These are phyloP conservation scores for Santalum album DNA, from an alignment of 164 flowering plant species.

Conservation along the genomic window DNA sequence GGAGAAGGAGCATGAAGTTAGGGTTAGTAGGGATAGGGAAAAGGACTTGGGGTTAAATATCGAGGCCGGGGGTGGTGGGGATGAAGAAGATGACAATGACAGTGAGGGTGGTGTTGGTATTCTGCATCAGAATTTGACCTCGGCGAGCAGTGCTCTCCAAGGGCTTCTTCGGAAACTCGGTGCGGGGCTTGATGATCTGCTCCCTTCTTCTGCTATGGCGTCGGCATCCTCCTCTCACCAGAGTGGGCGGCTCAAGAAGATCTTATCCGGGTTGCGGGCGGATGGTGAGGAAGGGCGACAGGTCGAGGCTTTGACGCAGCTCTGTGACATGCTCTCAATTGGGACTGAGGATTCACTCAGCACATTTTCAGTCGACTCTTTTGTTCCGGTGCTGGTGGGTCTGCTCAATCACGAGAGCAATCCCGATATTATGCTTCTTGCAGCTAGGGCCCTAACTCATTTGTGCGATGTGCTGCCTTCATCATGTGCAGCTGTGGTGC, in stretches of 20 bases:
- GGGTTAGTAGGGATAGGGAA: constrained; percentile 44
- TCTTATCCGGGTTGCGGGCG: constrained; percentile 75
- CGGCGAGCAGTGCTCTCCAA: constrained; percentile 91
- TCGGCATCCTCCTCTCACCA: constrained; percentile 77
- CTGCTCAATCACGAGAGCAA: constrained; percentile 88
- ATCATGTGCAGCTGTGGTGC: constrained; percentile 94
- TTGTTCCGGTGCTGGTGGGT: constrained; percentile 92
- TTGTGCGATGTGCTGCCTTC: constrained; percentile 94
- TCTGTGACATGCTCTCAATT: constrained; percentile 92
- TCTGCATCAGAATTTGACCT: constrained; percentile 70
- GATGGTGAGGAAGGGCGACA: constrained; percentile 97
- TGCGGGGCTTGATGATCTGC: constrained; percentile 86
- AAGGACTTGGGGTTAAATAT: constrained; percentile 45
- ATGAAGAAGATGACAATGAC: constrained; percentile 46
- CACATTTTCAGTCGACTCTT: constrained; percentile 91
- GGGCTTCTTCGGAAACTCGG: constrained; percentile 84
- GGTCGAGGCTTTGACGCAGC: constrained; percentile 89
- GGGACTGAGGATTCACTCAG: constrained; percentile 94
- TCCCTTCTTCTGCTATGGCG: constrained; percentile 59
- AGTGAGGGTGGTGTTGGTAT: constrained; percentile 68
- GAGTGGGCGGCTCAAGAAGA: constrained; percentile 86
- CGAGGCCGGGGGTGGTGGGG: constrained; percentile 35
- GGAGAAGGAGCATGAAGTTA: constrained; percentile 75
- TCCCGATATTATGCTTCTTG: constrained; percentile 96
- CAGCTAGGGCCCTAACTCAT: constrained; percentile 92